phyloP scores from a whole-genome alignment of 2,329 filamentous ascomycete species.

The Claviceps fusiformis region DNA sequence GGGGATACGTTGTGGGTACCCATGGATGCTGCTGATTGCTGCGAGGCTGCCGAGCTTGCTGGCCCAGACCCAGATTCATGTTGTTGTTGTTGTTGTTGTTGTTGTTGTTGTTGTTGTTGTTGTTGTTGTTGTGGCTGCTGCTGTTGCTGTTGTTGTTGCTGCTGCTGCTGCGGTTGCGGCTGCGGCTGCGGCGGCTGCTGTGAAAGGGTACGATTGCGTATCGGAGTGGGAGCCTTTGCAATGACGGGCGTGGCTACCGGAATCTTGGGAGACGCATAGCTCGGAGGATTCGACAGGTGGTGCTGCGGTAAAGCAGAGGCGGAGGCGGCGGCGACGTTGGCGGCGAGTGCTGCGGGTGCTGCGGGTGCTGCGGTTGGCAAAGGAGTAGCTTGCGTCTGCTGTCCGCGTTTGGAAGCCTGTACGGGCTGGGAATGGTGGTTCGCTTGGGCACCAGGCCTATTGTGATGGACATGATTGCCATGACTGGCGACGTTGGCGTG shows the following conservation, averaged over 20 bases:
- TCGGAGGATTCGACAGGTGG: slow-evolving; percentile 35
- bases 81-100: slow-evolving; percentile 34
- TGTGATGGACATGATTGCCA: slow-evolving; percentile 10
- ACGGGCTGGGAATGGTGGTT: slow-evolving; percentile 10
- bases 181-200: slow-evolving; percentile 38
- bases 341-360: no score
- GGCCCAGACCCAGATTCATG: slow-evolving; percentile 27
- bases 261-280: slow-evolving; percentile 65
- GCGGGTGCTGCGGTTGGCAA: slow-evolving; percentile 21
- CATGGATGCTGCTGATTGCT: slow-evolving; percentile 37
- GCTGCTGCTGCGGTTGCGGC: not conserved
- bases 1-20: slow-evolving; percentile 46
- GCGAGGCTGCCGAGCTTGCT: slow-evolving; percentile 56
- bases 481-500: slow-evolving; percentile 1
- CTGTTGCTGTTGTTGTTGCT: slow-evolving; percentile 38
- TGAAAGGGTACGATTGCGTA: slow-evolving; percentile 61
- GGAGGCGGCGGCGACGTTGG: no score
- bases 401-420: slow-evolving; percentile 11
- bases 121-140: not conserved
- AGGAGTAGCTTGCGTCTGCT: slow-evolving; percentile 23
- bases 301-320: slow-evolving; percentile 38
- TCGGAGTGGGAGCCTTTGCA: slow-evolving; percentile 70
- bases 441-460: slow-evolving; percentile 22
- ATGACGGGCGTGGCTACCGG: slow-evolving; percentile 66
- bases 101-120: not conserved